Conservation (phyloP, 2,329 filamentous ascomycete genomes). For the Celoporthe dispersa region DNA sequence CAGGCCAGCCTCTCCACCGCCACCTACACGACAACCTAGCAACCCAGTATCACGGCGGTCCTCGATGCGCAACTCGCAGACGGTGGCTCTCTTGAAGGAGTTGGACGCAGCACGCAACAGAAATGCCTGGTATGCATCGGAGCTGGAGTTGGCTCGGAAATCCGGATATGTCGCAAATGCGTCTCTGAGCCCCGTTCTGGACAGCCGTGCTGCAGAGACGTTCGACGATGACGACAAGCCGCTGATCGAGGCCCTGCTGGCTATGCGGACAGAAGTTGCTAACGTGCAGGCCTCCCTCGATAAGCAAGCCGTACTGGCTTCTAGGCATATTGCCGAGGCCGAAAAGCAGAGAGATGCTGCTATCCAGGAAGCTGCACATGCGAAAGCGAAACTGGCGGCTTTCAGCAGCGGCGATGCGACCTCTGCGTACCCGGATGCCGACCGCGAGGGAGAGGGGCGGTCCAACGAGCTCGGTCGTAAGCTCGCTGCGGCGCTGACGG, state of each 20-base stretch:
- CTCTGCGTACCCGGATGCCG: slow-evolving; percentile 59
- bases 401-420: slow-evolving; percentile 68
- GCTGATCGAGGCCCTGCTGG: slow-evolving; percentile 86
- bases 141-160: slow-evolving; percentile 88
- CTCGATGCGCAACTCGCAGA: slow-evolving; percentile 65
- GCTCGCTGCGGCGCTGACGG: slow-evolving; percentile 77
- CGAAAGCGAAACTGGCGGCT: slow-evolving; percentile 88
- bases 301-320: slow-evolving; percentile 81
- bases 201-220: slow-evolving; percentile 75
- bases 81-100: slow-evolving; percentile 81
- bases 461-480: slow-evolving; percentile 78
- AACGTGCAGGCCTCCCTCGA: slow-evolving; percentile 92
- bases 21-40: slow-evolving; percentile 60
- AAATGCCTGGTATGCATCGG: slow-evolving; percentile 97
- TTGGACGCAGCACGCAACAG: slow-evolving; percentile 81
- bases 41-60: slow-evolving; percentile 64
- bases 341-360: slow-evolving; percentile 94
- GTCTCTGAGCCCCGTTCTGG: slow-evolving; percentile 72
- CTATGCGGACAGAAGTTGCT: slow-evolving; percentile 86
- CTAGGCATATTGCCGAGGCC: slow-evolving; percentile 88
- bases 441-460: slow-evolving; percentile 67
- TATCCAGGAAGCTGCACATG: slow-evolving; percentile 93
- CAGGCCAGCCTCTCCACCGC: slow-evolving; percentile 62
- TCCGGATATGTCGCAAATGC: slow-evolving; percentile 80
- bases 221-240: slow-evolving; percentile 93